A percentile compares a stretch with the other conserved stretches of the same genome.
These are phyloP conservation scores for Eucalyptus rudis DNA, from an alignment of 345 rosid species.

Conservation along the genomic window DNA sequence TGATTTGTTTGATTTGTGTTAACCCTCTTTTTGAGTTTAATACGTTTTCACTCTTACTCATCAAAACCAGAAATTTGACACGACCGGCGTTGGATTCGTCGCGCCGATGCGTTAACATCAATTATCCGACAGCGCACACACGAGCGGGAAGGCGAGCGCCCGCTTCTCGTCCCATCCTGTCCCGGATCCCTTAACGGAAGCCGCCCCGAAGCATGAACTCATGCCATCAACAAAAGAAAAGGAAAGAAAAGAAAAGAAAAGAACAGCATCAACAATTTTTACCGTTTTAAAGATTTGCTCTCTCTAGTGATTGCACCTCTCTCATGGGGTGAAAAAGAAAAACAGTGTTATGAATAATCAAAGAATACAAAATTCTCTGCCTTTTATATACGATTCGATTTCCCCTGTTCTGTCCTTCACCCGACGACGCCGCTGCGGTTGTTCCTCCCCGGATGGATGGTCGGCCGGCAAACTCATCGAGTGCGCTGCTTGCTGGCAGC, in stretches of 20 bases:
- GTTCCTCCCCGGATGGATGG: background rate
- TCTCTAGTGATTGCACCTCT: background rate
- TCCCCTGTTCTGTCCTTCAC: background rate
- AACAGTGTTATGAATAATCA: background rate
- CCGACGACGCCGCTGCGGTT: background rate
- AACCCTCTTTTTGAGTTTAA: background rate
- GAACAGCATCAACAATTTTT: background rate
- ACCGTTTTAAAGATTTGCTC: background rate
- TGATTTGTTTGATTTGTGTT: background rate
- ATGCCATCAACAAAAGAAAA: background rate
- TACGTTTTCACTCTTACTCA: background rate
- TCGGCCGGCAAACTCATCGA: background rate
- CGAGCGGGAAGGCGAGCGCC: background rate
- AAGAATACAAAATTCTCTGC: background rate
- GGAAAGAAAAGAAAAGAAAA: background rate
- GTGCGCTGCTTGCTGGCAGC: background rate
- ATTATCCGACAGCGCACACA: background rate
- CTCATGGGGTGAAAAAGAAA: background rate
- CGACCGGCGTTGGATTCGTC: background rate
- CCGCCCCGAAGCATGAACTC: background rate
- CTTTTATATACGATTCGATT: background rate
- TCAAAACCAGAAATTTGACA: conserved; percentile 1
- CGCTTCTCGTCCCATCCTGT: background rate
- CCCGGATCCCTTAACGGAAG: background rate
- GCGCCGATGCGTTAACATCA: background rate